A percentile compares a stretch with the other conserved stretches of the same genome.
Evolutionary conservation across 1,284 basidiomycete genomes (phyloP).

Genomic region (Sporisorium scitamineum): DNA sequence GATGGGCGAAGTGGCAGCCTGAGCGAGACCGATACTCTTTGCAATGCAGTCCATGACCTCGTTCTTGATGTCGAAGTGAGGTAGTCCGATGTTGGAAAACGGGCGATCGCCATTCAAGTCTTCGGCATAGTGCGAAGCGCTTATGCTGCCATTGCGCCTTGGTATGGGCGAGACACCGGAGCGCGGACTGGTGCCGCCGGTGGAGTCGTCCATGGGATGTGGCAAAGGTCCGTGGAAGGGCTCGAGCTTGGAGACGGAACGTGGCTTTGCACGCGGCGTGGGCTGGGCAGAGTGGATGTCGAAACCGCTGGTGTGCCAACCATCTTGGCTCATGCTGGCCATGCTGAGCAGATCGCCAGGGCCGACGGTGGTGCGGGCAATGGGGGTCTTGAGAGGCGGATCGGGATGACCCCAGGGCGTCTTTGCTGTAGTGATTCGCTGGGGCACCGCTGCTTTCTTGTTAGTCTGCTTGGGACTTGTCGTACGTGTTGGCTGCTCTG

Average conservation of each 20-base stretch:
- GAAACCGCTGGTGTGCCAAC: constrained; percentile 32
- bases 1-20: constrained; percentile 72
- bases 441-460: constrained; percentile 9
- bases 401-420: constrained; percentile 64
- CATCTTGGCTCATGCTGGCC: constrained; percentile 63
- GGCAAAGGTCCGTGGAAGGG: constrained; percentile 39
- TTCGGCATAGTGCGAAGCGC: constrained; percentile 4
- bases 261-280: constrained; percentile 43
- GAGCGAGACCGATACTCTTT: constrained; percentile 94
- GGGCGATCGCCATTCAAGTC: constrained; percentile 31
- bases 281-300: constrained; percentile 44
- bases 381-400: constrained; percentile 62
- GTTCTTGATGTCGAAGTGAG: constrained; percentile 87
- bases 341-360: constrained; percentile 74
- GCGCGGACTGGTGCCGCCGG: constrained; percentile 24
- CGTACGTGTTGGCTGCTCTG: constrained; percentile 5
- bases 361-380: constrained; percentile 62
- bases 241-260: constrained; percentile 39
- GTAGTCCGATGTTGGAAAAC: constrained; percentile 60
- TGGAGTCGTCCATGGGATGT: constrained; percentile 43
- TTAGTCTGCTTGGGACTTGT: constrained; percentile 27
- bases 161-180: constrained; percentile 25
- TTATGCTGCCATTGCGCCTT: constrained; percentile 17
- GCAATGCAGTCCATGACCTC: constrained; percentile 98
- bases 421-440: constrained; percentile 21